Evolutionary conservation across 83 land plant genomes (phyloP).

Genomic region (Diphasiastrum complanatum): DNA sequence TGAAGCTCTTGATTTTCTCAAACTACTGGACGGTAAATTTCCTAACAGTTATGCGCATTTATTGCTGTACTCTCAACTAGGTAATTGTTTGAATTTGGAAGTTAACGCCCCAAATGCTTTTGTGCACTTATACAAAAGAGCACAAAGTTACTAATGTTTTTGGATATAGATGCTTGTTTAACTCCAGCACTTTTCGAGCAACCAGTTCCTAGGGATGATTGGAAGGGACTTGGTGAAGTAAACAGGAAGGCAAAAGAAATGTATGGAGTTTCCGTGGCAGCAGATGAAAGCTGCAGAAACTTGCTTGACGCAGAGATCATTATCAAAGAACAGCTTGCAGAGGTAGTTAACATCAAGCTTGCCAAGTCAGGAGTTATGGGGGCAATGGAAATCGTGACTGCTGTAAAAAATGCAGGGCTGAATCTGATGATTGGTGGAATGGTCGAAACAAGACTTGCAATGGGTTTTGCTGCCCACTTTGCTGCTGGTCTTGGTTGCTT

Average conservation of each 20-base stretch:
- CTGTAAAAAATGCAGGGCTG: conserved; percentile 44
- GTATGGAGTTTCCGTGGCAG: conserved; percentile 72
- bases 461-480: conserved; percentile 86
- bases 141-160: not conserved
- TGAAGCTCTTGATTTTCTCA: conserved; percentile 71
- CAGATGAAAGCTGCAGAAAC: conserved; percentile 84
- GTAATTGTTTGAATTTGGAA: not conserved
- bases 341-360: conserved; percentile 71
- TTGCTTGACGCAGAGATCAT: conserved; percentile 54
- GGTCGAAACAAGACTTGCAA: conserved; percentile 82
- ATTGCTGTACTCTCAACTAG: not conserved
- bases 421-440: conserved; percentile 81
- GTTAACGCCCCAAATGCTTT: not conserved
- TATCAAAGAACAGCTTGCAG: conserved; percentile 51
- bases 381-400: conserved; percentile 54
- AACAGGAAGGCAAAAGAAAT: conserved; percentile 44
- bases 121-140: not conserved
- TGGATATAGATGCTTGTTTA: conserved; percentile 44
- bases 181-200: conserved; percentile 75
- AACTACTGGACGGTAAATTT: conserved; percentile 51
- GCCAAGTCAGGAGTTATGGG: conserved; percentile 68
- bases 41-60: not conserved
- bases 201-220: conserved; percentile 79
- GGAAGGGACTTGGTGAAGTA: conserved; percentile 68
- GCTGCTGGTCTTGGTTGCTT: conserved; percentile 70